A percentile compares a stretch with the other conserved stretches of the same genome.
phyloP scores from a whole-genome alignment of 2,329 filamentous ascomycete species.

The Arthrobotrys sinensis region DNA sequence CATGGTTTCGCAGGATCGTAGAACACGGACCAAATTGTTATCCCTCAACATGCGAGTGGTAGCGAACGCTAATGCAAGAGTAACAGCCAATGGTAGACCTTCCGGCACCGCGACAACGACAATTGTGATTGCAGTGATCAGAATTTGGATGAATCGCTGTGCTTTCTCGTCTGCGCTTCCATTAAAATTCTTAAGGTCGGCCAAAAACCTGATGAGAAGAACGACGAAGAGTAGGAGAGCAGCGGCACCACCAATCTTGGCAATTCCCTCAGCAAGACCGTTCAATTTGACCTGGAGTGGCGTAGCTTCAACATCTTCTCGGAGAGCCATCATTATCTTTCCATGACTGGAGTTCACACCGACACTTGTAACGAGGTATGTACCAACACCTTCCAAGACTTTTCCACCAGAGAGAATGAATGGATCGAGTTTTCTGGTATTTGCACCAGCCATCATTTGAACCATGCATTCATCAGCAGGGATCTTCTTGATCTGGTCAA shows the following conservation, averaged over 20 bases:
- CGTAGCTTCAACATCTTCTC: conserved; percentile 72
- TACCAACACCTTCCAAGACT: conserved; percentile 73
- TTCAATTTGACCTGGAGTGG: conserved; percentile 73
- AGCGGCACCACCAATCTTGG: conserved; percentile 70
- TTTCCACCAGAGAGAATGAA: conserved; percentile 76
- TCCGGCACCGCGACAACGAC: conserved; percentile 69
- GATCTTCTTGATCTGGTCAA: conserved; percentile 79
- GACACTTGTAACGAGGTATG: conserved; percentile 73
- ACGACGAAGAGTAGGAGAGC: conserved; percentile 67
- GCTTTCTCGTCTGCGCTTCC: conserved; percentile 65
- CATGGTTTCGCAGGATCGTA: conserved; percentile 80
- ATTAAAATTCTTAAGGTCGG: conserved; percentile 65
- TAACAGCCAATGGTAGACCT: conserved; percentile 74
- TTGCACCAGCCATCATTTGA: conserved; percentile 72
- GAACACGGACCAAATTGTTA: conserved; percentile 78
- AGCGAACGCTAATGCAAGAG: conserved; percentile 77
- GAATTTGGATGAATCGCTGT: conserved; percentile 67
- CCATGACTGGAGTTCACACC: conserved; percentile 73
- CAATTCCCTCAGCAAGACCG: conserved; percentile 71
- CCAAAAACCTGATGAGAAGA: conserved; percentile 67
- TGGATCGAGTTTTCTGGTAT: conserved; percentile 74
- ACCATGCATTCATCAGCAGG: conserved; percentile 74
- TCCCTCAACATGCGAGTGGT: conserved; percentile 79
- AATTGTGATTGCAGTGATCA: conserved; percentile 69
- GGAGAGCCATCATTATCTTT: conserved; percentile 73